Base-by-base conservation (phyloP, 2,329 filamentous ascomycete genomes). In the Beauveria bassiana region DNA sequence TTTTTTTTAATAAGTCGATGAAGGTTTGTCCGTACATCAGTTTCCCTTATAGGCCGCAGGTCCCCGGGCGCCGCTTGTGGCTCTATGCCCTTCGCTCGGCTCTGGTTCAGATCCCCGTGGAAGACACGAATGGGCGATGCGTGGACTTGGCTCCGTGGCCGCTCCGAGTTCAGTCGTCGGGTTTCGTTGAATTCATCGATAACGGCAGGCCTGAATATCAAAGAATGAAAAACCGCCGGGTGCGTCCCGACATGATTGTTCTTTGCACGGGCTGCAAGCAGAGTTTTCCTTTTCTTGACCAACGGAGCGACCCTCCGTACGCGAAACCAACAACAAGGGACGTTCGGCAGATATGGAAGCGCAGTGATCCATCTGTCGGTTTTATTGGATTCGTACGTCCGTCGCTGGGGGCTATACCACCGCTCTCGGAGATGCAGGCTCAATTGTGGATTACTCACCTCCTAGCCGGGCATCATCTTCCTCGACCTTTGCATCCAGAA, bases 261-360 rank as follows among this genome's bases (percentile, higher is more conserved):
- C 72, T 77, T 45, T 74, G 73, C 31, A 80, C 79, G 2, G 79
- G 78, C 0, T 81, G 80, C 64, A 69, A 68, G 1, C 74, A 76
- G n/a, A 68, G 67, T 1, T 78, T 79, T 38, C 70, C 67, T 0
- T 79, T 78, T 65, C 67, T 79, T 2, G 55, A 66, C 5, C 45
- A 47, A 20, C 5, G 42, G 42, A 45, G 42, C 18, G 42, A 65
- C 18, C 59, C 66, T 0, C 57, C 62, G 0, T 78, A 77, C 57
- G 75, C 79, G 0, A 74, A 73, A 14, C 78, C 79, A 5, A 70
- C 77, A 50, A 76, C 81, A 46, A 72, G 77, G 4, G 76, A 79
- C 64, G 79, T 85, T 8, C 78, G 81, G 14, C 72, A 76, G 5
- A 74, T 86, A 43, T 85, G 83, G 70, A 71, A 67, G 18, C 63